Percentiles rank a stretch among this genome's conserved stretches.
Evolutionary conservation across 2,329 filamentous ascomycete species (phyloP).

Genomic region (Knoxdaviesia proteae): DNA sequence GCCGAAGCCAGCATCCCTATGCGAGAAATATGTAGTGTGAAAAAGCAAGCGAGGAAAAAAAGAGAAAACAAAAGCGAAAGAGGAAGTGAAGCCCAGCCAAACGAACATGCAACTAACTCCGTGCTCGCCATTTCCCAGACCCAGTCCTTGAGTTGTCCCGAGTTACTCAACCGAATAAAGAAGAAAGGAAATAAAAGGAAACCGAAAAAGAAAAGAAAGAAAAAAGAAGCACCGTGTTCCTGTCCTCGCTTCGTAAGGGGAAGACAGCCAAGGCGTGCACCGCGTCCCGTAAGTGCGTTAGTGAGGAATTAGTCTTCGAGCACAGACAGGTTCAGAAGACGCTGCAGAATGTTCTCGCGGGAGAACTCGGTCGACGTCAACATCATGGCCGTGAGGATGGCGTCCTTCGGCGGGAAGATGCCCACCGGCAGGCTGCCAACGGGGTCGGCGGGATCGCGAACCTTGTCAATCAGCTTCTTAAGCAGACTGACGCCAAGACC

Average conservation of each 20-base stretch:
- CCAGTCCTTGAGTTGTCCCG: no score
- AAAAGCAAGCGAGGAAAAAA: background rate
- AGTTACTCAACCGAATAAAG: background rate
- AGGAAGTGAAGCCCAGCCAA: background rate
- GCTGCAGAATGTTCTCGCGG: slow-evolving; percentile 44
- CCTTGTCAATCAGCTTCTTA: slow-evolving; percentile 48
- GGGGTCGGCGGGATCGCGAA: slow-evolving; percentile 31
- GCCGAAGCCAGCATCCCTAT: no score
- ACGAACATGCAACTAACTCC: background rate
- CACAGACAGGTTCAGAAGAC: slow-evolving; percentile 53
- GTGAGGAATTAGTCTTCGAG: slow-evolving; percentile 12
- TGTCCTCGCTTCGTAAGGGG: no score
- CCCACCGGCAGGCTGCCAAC: slow-evolving; percentile 32
- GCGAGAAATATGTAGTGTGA: no score
- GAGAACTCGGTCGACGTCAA: slow-evolving; percentile 41
- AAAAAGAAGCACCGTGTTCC: background rate
- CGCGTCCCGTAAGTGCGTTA: no score
- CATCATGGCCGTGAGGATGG: slow-evolving; percentile 43
- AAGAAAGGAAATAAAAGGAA: background rate
- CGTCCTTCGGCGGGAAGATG: slow-evolving; percentile 45
- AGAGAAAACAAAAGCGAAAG: background rate
- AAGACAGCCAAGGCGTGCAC: no score
- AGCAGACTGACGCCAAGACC: slow-evolving; percentile 47
- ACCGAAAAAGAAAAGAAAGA: slow-evolving; percentile 1
- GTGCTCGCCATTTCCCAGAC: no score